Base-by-base conservation (phyloP, 2,329 filamentous ascomycete genomes). In the Penicillium sp. region DNA sequence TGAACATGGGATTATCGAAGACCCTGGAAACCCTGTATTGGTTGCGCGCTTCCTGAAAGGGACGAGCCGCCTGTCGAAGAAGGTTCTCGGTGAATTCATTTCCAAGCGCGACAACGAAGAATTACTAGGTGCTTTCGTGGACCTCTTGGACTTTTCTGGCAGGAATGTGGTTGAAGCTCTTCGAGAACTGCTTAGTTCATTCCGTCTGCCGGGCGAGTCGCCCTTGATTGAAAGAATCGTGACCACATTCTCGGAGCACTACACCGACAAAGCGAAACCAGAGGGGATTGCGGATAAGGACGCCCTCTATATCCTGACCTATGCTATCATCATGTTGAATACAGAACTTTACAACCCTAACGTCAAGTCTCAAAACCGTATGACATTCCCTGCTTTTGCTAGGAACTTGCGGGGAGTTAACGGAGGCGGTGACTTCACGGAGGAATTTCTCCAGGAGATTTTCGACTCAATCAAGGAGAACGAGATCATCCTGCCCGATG, bases 261-360 rank as follows among this genome's bases (percentile, higher is more conserved):
- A 96, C 69, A 89, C 88, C 69, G 76, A 82, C 7, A 84, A 84
- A 52, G 84, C 83, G 5, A 81, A 84, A 21, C 87, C 89, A 0
- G 83, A 88, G 47, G 88, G 86, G 18, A 86, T 97, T 56, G 88
- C 86, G 6, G 87, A 96, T 65, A 88, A 90, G 62, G 94, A 99
- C 69, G 86, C 91, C 7, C 86, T 94, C 18, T 99, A 90, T 65
- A 85, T 99, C 41, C 78, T 99, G 45, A 93, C 90, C 0, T 99
- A 99, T 68, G 94, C 92, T 30, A 95, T 97, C 65, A 96, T 99
- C 70, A 91, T 99, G 84, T 78, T 99, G 50, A 99, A 99, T 67
- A 97, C 93, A 1, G 94, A 99, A 68, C 89, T 95, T 64, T 94
- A 97, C 71, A 99, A 96, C 66, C 92, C 91, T 0, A 97, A 97